phyloP scores from a whole-genome alignment of 805 yeast species.

The Ogataea degrootiae region DNA sequence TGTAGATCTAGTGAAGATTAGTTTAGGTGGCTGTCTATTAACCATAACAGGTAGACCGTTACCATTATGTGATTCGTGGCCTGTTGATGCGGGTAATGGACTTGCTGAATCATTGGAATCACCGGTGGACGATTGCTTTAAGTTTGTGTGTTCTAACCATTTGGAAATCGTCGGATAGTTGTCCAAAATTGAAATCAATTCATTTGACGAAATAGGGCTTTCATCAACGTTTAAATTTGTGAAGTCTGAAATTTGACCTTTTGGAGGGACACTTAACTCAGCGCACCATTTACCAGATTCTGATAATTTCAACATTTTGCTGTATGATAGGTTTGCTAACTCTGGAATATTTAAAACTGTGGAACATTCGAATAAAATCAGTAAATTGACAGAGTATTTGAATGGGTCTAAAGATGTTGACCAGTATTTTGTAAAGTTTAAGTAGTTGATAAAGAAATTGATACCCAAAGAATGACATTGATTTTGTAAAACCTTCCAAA shows the following conservation, averaged over 20 bases:
- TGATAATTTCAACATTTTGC: conserved; percentile 6
- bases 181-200: conserved; percentile 4
- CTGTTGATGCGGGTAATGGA: conserved; percentile 9
- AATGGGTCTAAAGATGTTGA: conserved; percentile 11
- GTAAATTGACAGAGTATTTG: conserved; percentile 16
- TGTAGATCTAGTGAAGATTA: conserved; percentile 13
- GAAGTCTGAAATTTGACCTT: neutral
- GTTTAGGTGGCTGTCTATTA: conserved; percentile 9
- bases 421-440: conserved; percentile 20
- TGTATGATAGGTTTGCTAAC: conserved; percentile 5
- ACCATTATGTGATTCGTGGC: no score
- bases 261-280: conserved; percentile 7
- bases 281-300: conserved; percentile 15
- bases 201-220: conserved; percentile 2
- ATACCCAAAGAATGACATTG: conserved; percentile 21
- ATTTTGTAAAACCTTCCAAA: conserved; percentile 22
- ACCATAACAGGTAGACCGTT: no score
- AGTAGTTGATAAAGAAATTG: conserved; percentile 21
- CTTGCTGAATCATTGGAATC: neutral
- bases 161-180: conserved; percentile 6
- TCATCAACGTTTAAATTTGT: neutral
- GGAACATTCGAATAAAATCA: conserved; percentile 11
- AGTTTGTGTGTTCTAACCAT: conserved; percentile 13
- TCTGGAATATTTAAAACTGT: conserved; percentile 5
- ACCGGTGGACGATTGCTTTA: conserved; percentile 4